A percentile compares a stretch with the other conserved stretches of the same genome.
phyloP scores from a whole-genome alignment of 1,139 yeast genomes.

The Magnusiomyces tetraspermus region DNA sequence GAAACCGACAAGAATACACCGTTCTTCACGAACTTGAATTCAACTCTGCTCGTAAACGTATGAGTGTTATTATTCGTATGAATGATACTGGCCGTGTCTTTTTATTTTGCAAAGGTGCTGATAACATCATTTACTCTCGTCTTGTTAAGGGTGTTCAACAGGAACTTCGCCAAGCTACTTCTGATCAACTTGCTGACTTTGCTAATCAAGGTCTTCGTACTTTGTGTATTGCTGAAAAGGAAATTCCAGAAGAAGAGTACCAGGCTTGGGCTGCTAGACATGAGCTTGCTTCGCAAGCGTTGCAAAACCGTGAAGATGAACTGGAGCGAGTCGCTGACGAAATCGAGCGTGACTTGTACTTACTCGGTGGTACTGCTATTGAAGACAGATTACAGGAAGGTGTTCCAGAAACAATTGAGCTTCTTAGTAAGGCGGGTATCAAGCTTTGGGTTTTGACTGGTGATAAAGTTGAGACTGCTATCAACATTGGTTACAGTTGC shows the following conservation, averaged over 20 bases:
- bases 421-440: constrained; percentile 82
- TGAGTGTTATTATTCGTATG: constrained; percentile 80
- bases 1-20: constrained; percentile 60
- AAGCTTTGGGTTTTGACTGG: constrained; percentile 97
- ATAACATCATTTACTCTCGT: constrained; percentile 76
- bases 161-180: constrained; percentile 55
- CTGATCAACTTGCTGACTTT: constrained; percentile 78
- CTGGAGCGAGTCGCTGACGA: constrained; percentile 73
- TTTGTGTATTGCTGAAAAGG: constrained; percentile 80
- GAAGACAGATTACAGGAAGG: constrained; percentile 94
- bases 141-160: constrained; percentile 43
- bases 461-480: constrained; percentile 95
- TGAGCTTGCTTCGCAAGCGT: constrained; percentile 62
- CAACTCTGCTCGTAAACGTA: constrained; percentile 87
- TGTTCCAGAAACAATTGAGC: constrained; percentile 86
- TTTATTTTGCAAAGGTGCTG: constrained; percentile 88
- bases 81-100: constrained; percentile 43
- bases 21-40: constrained; percentile 72
- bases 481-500: constrained; percentile 94
- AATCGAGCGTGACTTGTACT: constrained; percentile 62
- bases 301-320: constrained; percentile 65
- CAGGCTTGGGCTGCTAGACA: constrained; percentile 59
- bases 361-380: constrained; percentile 95
- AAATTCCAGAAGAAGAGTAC: constrained; percentile 52
- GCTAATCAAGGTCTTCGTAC: constrained; percentile 98